Percentiles rank a stretch among this genome's conserved stretches.
Evolutionary conservation across 495 filamentous ascomycete species (phyloP).

Genomic region (Penicillium mononematosum): DNA sequence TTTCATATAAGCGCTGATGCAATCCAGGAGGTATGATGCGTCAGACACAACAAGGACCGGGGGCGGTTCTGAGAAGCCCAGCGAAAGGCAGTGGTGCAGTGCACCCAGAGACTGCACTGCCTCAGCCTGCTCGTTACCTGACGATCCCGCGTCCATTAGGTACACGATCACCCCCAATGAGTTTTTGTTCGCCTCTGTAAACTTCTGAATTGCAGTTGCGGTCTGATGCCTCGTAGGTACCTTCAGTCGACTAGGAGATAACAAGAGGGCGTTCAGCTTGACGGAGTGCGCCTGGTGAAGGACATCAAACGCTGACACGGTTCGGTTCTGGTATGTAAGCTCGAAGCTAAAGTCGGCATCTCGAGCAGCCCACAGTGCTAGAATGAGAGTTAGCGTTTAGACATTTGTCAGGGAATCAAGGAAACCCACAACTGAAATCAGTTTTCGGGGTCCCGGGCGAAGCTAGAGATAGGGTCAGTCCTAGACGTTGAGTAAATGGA

Average conservation of each 20-base stretch:
- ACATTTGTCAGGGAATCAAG: not conserved
- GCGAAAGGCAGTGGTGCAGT: not conserved
- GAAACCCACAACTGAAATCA: not conserved
- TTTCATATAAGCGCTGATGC: constrained; percentile 4
- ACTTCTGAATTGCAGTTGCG: not conserved
- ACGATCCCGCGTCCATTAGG: not conserved
- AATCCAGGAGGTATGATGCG: constrained; percentile 1
- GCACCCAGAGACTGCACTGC: constrained; percentile 4
- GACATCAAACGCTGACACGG: not conserved
- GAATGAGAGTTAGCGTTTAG: not conserved
- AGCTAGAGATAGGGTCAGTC: not conserved
- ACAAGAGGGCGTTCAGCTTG: not conserved
- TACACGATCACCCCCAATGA: not conserved
- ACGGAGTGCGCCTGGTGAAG: not conserved
- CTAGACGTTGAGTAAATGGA: not conserved
- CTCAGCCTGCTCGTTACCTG: not conserved
- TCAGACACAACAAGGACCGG: constrained; percentile 3
- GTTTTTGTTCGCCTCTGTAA: not conserved
- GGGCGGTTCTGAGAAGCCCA: not conserved
- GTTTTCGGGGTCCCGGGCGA: not conserved
- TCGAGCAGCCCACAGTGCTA: not conserved
- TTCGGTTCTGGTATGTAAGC: not conserved
- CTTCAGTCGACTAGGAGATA: not conserved
- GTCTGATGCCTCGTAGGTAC: not conserved
- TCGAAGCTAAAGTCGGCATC: not conserved